phyloP scores from a whole-genome alignment of 78 protist species.

The Anaeramoeba flamelloides region DNA sequence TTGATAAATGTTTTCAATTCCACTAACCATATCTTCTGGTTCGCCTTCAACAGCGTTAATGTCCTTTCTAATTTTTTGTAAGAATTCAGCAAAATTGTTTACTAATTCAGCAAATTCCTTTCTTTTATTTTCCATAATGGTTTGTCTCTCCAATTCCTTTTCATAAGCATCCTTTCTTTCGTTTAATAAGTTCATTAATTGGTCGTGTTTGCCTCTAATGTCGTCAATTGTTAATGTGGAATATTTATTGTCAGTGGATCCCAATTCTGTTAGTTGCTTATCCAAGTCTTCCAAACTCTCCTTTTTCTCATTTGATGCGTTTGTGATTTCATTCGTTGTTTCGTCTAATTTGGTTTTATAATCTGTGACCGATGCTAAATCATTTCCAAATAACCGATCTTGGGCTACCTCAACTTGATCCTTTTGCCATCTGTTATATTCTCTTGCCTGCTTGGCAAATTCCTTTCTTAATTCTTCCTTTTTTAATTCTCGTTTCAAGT shows the following conservation, averaged over 20 bases:
- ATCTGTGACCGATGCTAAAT: background rate
- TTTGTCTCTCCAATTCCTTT: background rate
- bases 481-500: background rate
- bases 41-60: background rate
- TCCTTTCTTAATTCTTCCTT: background rate
- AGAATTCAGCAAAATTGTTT: background rate
- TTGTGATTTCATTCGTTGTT: background rate
- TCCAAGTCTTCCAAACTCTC: background rate
- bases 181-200: background rate
- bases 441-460: background rate
- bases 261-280: background rate
- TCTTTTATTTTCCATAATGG: background rate
- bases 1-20: background rate
- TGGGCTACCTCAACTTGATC: background rate
- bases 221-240: background rate
- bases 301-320: background rate
- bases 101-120: background rate
- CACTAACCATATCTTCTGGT: background rate
- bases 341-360: background rate
- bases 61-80: background rate
- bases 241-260: background rate
- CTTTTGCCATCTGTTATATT: background rate
- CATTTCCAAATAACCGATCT: background rate
- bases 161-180: background rate
- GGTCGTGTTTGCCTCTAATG: background rate